Base-by-base conservation (phyloP, 192 early-diverging fungal species). In the Dissophora globulifera region DNA sequence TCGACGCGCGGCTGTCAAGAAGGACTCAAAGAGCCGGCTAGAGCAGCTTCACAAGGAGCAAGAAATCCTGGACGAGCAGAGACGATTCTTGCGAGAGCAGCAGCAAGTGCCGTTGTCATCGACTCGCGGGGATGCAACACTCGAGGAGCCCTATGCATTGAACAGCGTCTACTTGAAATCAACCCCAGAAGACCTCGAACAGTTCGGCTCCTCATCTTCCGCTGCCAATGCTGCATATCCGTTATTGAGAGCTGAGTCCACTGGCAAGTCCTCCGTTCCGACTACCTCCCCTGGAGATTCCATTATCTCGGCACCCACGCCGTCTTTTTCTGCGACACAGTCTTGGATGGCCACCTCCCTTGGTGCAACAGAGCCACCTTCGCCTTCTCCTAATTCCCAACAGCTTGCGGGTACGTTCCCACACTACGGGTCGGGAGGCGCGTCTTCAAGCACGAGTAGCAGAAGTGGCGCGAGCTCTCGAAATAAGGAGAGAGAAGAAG, bases 1-100 rank as follows among this genome's bases (percentile, higher is more conserved):
- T 22, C 57, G 67, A n/a, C 67, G 67, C 11, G 49, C 67, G 26
- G 67, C 67, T 19, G 67, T 69, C 1, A 69, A 69, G 47, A 69
- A 69, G 50, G 67, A 59, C 23, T 58, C 55, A 1, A 58, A 54
- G 20, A 69, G 50, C 23, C 56, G 67, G 3, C 17, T 69, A 27
- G 67, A 69, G 22, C 67, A 69, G 40, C 56, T 69, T 27, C 56
- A 59, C 4, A 51, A 33, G 31, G 40, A 69, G 19, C 67, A 69
- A 13, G 45, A 48, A 31, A 41, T 1, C 11, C 1, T 32, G 3
- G 41, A 69, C 0, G 67, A 69, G 13, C 55, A 58, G 29, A 25
- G 30, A 38, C 46, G 27, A 27, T 19, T 53, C 2, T 25, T 29
- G 13, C 29, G 11, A 25, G 47, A 52, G 38, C 63, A 56, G 30